These are phyloP conservation scores for Coemansia sp. DNA, from an alignment of 192 early-diverging fungal genomes.

Conservation along the genomic window DNA sequence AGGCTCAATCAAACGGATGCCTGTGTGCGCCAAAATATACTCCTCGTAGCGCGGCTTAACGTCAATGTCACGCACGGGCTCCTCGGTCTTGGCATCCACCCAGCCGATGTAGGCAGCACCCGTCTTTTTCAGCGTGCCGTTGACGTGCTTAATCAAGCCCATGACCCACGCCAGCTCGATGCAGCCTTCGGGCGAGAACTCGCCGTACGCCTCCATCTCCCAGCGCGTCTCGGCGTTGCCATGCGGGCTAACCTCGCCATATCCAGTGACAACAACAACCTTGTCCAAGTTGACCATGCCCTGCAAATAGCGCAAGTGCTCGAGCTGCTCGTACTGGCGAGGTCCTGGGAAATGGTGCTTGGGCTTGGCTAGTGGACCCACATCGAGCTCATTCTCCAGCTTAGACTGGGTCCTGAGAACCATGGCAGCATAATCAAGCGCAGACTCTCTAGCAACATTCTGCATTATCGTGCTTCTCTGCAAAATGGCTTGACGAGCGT, in stretches of 20 bases:
- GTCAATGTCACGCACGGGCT: conserved; percentile 81
- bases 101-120: conserved; percentile 59
- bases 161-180: conserved; percentile 98
- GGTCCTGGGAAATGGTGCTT: conserved; percentile 78
- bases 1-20: conserved; percentile 71
- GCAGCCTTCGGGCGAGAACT: conserved; percentile 55
- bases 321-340: conserved; percentile 59
- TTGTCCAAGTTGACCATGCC: conserved; percentile 88
- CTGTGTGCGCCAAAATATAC: conserved; percentile 76
- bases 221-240: conserved; percentile 89
- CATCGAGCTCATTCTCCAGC: background rate
- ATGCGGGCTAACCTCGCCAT: conserved; percentile 89
- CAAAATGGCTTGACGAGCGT: background rate
- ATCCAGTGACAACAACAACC: conserved; percentile 88
- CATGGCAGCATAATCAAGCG: background rate
- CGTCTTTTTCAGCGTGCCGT: conserved; percentile 21
- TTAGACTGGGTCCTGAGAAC: background rate
- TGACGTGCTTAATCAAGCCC: conserved; percentile 88
- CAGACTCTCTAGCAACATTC: background rate
- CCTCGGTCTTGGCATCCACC: conserved; percentile 80
- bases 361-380: conserved; percentile 76
- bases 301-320: conserved; percentile 59
- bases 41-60: conserved; percentile 88
- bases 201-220: conserved; percentile 89
- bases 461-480: background rate